phyloP scores from a whole-genome alignment of 1,284 basidiomycete species.

The Meira nashicola region DNA sequence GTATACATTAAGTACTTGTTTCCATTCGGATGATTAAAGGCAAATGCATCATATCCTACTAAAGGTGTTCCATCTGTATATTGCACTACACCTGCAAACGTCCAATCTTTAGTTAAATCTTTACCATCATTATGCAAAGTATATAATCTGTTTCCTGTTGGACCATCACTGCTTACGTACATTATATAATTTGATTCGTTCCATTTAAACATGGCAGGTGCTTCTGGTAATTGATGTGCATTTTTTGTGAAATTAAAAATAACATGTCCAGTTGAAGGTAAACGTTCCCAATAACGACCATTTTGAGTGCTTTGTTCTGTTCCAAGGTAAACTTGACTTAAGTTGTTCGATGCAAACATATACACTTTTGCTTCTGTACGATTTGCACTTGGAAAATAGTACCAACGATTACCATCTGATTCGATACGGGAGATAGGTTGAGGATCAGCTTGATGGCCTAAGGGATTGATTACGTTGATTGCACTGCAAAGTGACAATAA shows the following conservation, averaged over 20 bases:
- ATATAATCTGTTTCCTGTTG: not conserved
- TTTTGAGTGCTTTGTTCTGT: too few relatives aligned
- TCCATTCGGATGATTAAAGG: slow-evolving; percentile 6
- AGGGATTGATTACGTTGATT: too few relatives aligned
- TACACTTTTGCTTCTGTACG: too few relatives aligned
- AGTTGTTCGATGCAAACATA: too few relatives aligned
- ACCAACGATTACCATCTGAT: too few relatives aligned
- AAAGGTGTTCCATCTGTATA: not conserved
- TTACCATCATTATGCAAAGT: not conserved
- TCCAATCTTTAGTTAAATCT: not conserved
- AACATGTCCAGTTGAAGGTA: not conserved
- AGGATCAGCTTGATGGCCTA: too few relatives aligned
- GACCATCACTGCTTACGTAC: not conserved
- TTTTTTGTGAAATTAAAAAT: not conserved
- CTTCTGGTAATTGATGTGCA: slow-evolving; percentile 3
- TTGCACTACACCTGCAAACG: not conserved
- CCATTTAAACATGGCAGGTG: not conserved
- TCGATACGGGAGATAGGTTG: too few relatives aligned
- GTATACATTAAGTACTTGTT: not conserved
- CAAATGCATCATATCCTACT: not conserved
- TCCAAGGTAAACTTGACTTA: too few relatives aligned
- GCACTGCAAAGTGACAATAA: too few relatives aligned
- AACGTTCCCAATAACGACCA: too few relatives aligned
- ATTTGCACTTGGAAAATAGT: too few relatives aligned
- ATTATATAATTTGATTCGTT: not conserved